Base-by-base conservation (phyloP, 2,329 filamentous ascomycete species). In the Chalara sp. region DNA sequence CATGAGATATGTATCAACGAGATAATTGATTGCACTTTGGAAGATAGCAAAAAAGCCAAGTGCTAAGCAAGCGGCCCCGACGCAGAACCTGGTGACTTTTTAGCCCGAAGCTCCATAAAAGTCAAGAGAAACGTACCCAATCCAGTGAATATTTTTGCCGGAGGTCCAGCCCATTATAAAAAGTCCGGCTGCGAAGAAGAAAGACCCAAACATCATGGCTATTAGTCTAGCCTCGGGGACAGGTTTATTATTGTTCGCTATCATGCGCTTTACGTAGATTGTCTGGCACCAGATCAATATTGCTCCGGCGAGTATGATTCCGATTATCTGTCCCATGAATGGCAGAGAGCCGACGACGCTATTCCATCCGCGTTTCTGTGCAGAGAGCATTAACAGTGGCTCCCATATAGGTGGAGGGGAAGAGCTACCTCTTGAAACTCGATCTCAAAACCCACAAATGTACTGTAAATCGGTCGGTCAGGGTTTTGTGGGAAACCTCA, bases 151-250 rank as follows among this genome's bases (percentile, higher is more conserved):
- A 1, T 63, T 43, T 3, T 75, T 69, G 54, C 81, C 81, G 1
- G 76, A 80, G 1, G 79, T 80, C 80, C 81, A 84, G 3, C 79
- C 80, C 58, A 83, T 84, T 55, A 83, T 80, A 40, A 52, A 52
- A 4, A 84, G 66, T 4, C 80, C 80, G 42, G 81, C 69, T 0
- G 81, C 79, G 46, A 84, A 86, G 63, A 80, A 80, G 82, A 84
- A 87, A 71, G 84, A 87, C n/a, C 79, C 81, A 45, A 73, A 61
- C 83, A 89, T 87, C 83, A 93, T 92, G 43, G 88, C 88, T 50
- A 90, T 84, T 6, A 93, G 75, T 37, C 89, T 83, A 10, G 75
- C 72, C 68, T 93, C 89, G 4, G 89, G 84, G 0, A 87, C 87
- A 1, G 87, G 87, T 51, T 81, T 80, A 57, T 86, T 85, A 62